Evolutionary conservation across 768 basidiomycete genomes (phyloP).

Genomic region (Naganishia randhawae): DNA sequence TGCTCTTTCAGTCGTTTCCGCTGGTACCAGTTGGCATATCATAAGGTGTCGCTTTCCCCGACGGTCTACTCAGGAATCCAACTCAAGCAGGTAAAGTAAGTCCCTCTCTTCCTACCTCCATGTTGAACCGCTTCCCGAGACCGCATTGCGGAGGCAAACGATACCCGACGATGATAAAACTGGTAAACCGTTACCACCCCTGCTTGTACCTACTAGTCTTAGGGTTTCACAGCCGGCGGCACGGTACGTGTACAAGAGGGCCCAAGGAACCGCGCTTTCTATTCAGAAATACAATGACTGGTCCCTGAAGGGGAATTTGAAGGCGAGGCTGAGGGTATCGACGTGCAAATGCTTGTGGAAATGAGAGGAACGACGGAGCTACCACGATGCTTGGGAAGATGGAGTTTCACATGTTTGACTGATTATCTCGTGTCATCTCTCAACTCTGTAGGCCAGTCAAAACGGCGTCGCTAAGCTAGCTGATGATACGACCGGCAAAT

Average conservation of each 20-base stretch:
- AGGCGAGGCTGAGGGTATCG: conserved; percentile 23
- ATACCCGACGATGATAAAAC: conserved; percentile 21
- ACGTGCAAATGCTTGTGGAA: not conserved
- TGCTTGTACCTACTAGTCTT: not conserved
- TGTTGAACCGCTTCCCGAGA: no score
- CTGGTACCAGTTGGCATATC: no score
- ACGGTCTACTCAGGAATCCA: no score
- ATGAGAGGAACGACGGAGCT: not conserved
- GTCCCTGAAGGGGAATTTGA: conserved; percentile 20
- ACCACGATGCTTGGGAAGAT: not conserved
- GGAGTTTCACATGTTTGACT: not conserved
- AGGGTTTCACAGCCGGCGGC: not conserved
- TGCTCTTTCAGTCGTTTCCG: no score
- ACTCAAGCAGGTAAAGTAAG: no score
- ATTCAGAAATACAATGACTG: not conserved
- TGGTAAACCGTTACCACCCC: conserved; percentile 23
- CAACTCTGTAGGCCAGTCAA: no score
- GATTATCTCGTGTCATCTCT: not conserved
- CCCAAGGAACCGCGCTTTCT: not conserved
- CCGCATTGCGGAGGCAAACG: no score
- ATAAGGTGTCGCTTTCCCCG: no score
- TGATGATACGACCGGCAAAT: not conserved
- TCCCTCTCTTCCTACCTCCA: no score
- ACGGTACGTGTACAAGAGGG: not conserved
- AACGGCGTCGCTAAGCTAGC: not conserved